phyloP scores from a whole-genome alignment of 176 grass and related monocot genomes.

The Musa itinerans region DNA sequence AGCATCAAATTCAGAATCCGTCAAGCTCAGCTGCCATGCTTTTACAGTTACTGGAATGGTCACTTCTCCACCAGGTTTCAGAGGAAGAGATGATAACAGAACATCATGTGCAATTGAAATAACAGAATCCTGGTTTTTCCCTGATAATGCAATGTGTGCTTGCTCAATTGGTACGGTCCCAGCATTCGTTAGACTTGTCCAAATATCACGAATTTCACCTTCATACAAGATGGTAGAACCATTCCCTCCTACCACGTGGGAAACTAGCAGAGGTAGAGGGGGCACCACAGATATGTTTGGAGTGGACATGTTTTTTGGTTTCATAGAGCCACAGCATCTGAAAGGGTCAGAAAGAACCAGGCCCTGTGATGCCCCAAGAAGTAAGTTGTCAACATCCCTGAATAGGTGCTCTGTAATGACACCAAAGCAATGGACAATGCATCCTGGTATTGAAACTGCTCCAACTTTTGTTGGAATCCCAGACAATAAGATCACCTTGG shows the following conservation, averaged over 20 bases:
- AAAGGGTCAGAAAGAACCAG: conserved; percentile 99
- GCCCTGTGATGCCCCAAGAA: conserved; percentile 89
- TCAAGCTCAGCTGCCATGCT: conserved; percentile 79
- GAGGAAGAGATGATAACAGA: conserved; percentile 71
- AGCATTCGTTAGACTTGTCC: conserved; percentile 83
- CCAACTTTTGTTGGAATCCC: conserved; percentile 90
- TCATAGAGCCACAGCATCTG: conserved; percentile 90
- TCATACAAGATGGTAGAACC: conserved; percentile 94
- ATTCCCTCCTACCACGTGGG: conserved; percentile 79
- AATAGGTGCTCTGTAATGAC: conserved; percentile 99
- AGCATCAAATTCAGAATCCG: conserved; percentile 73
- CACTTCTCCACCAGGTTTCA: conserved; percentile 92
- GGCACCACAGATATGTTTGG: conserved; percentile 69
- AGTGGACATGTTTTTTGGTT: conserved; percentile 68
- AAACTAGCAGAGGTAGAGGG: conserved; percentile 75
- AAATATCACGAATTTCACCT: conserved; percentile 96
- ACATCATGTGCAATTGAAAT: conserved; percentile 65
- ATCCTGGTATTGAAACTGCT: conserved; percentile 79
- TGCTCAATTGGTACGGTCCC: conserved; percentile 85
- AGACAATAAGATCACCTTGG: conserved; percentile 82
- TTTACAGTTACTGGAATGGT: conserved; percentile 79
- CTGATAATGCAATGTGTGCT: conserved; percentile 84
- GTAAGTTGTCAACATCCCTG: conserved; percentile 88
- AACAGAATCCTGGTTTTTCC: conserved; percentile 97
- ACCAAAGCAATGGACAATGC: conserved; percentile 98